phyloP scores from a whole-genome alignment of 2,329 filamentous ascomycete species.

The Hymenoscyphus albidus region DNA sequence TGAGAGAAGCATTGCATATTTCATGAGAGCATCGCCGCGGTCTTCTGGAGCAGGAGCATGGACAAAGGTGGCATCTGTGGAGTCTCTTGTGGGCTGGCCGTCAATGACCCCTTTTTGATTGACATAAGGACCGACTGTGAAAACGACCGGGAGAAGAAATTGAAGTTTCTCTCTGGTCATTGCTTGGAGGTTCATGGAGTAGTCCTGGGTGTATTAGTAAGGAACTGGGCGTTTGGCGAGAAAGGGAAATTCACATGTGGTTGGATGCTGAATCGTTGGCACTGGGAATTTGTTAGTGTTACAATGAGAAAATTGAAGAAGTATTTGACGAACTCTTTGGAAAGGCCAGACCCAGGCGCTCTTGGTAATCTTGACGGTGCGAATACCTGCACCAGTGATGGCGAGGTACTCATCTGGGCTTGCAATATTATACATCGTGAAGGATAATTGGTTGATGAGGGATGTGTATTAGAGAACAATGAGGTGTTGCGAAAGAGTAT shows the following conservation, averaged over 20 bases:
- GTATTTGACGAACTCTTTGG: slow-evolving; percentile 49
- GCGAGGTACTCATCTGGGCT: slow-evolving; percentile 81
- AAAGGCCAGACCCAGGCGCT: slow-evolving; percentile 69
- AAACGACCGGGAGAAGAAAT: slow-evolving; percentile 76
- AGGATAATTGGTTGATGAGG: slow-evolving; percentile 8
- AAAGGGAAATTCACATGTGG: slow-evolving; percentile 51
- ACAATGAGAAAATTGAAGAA: not conserved
- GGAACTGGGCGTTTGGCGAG: not conserved
- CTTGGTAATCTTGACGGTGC: slow-evolving; percentile 73
- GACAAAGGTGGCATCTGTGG: slow-evolving; percentile 6
- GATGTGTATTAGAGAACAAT: not conserved
- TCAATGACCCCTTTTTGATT: slow-evolving; percentile 46
- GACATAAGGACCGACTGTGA: slow-evolving; percentile 79
- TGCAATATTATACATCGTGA: slow-evolving; percentile 62
- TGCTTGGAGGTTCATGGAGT: slow-evolving; percentile 75
- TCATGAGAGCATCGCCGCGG: slow-evolving; percentile 62
- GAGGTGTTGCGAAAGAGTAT: too few species aligned
- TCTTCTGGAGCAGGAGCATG: slow-evolving; percentile 40
- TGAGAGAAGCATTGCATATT: slow-evolving; percentile 77
- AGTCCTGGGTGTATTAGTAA: slow-evolving; percentile 42
- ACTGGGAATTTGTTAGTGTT: slow-evolving; percentile 21
- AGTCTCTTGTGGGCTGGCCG: slow-evolving; percentile 30
- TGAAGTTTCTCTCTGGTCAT: slow-evolving; percentile 90
- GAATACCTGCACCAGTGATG: slow-evolving; percentile 74
- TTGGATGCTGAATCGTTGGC: slow-evolving; percentile 49